Conservation (phyloP, 371 early-diverging fungal species). For the Apophysomyces trapeziformis region DNA sequence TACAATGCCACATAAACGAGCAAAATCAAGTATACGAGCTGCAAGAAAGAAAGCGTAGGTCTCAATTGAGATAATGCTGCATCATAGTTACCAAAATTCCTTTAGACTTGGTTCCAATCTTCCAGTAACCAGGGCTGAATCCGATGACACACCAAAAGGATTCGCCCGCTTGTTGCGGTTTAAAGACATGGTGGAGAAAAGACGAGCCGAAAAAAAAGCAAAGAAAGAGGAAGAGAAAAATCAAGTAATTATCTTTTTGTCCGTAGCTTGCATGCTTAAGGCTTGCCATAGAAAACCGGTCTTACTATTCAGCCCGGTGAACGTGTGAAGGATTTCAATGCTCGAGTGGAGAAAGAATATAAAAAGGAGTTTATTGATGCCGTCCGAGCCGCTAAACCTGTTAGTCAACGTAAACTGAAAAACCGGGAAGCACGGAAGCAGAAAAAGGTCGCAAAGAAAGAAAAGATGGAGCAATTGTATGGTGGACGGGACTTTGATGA, state of each 20-base stretch:
- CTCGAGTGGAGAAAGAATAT: slow-evolving; percentile 46
- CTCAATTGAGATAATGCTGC: neutral
- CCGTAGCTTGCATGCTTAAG: too few relatives aligned
- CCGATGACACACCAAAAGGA: slow-evolving; percentile 45
- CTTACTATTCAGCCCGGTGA: slow-evolving; percentile 49
- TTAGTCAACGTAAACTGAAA: slow-evolving; percentile 40
- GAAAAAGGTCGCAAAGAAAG: slow-evolving; percentile 43
- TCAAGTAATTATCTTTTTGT: neutral
- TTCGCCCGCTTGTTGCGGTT: slow-evolving; percentile 44
- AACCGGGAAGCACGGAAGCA: slow-evolving; percentile 50
- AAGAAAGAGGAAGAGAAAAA: slow-evolving; percentile 26
- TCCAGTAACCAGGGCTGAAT: slow-evolving; percentile 19
- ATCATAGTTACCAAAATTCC: slow-evolving; percentile 13
- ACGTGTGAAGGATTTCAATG: slow-evolving; percentile 40
- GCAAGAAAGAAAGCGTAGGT: slow-evolving; percentile 32
- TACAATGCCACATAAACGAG: slow-evolving; percentile 49
- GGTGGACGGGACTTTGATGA: slow-evolving; percentile 58
- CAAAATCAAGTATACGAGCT: slow-evolving; percentile 44
- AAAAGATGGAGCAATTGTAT: slow-evolving; percentile 35
- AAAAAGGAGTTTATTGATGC: slow-evolving; percentile 30
- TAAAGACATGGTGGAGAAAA: slow-evolving; percentile 40
- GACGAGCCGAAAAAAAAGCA: slow-evolving; percentile 38
- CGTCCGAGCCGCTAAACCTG: slow-evolving; percentile 35
- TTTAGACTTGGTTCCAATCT: slow-evolving; percentile 17
- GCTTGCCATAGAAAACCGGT: slow-evolving; percentile 17